Evolutionary conservation across 129 eudicot genomes (phyloP), one percentile per base, ranked within the genome.

Genomic region (Dittrichia graveolens): DNA sequence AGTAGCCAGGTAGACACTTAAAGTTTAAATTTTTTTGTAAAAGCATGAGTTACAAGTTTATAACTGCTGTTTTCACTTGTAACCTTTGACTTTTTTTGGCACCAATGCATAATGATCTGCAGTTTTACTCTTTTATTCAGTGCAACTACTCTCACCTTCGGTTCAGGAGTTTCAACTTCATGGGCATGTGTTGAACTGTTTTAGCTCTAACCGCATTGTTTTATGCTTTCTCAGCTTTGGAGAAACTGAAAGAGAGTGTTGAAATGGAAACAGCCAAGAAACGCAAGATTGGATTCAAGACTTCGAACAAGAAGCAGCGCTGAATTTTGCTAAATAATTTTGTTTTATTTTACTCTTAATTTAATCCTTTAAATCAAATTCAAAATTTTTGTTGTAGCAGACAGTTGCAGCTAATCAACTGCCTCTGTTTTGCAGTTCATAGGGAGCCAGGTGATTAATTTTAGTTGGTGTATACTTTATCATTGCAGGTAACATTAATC

Each of bases 161-260:
- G 4, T 13, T 64, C 19, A 19, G 3, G 37, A 42, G 19, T 41
- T 59, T 67, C 48, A 56, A 16, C 63, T 54, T 65, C 9, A 4
- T 38, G 59, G 37, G 42, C 12, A 39, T 67, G 40, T 55, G 46
- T 44, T 74, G 9, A 75, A 9, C 3, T 4, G 49, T 15, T 57
- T 3, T 74, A 37, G 8, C 16, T 63, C 68, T 41, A 73, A 49
- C 37, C 42, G 69, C 49, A 11, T 41, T 80, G 3, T 15, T 64
- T 65, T 72, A 53, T 69, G 40, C n/a, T 75, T 11, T 55, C 50
- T 41, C 79, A 89, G 98, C 98, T 73, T 75, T 89, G 80, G 96
- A 76, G 80, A 89, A 87, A 83, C 74, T 92, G 79, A 87, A 87
- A 84, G 90, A 83, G 87, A 85, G 65, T 6, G 83, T 88, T 73